Evolutionary conservation across 305 asterid genomes (phyloP).

Genomic region (Fraxinus paxiana): DNA sequence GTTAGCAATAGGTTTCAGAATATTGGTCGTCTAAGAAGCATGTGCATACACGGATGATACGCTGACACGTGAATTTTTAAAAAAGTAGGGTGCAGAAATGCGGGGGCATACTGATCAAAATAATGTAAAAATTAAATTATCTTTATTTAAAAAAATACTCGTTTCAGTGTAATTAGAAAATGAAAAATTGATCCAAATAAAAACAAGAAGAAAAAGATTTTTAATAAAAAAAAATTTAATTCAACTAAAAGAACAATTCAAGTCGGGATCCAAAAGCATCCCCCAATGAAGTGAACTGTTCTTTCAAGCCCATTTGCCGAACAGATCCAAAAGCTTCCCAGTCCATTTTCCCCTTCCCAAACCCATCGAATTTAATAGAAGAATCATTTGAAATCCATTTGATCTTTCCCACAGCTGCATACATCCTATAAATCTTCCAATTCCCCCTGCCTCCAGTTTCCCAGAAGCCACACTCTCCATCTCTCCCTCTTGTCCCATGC

Average conservation of each 20-base stretch:
- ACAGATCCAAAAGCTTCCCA: not conserved
- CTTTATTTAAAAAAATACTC: not conserved
- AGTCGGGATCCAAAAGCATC: not conserved
- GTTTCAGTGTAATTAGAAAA: not conserved
- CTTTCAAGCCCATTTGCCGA: not conserved
- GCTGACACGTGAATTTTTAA: not conserved
- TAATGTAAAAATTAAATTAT: not conserved
- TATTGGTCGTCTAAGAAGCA: not conserved
- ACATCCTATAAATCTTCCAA: not conserved
- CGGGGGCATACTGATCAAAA: not conserved
- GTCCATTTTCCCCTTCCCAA: not conserved
- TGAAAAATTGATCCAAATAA: not conserved
- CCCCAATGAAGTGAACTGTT: not conserved
- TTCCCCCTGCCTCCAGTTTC: not conserved
- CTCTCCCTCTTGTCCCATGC: not conserved
- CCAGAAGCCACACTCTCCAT: not conserved
- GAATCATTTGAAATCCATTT: not conserved
- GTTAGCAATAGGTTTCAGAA: constrained; percentile 12
- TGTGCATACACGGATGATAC: not conserved
- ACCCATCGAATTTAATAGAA: not conserved
- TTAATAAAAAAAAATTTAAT: not conserved
- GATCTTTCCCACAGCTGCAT: not conserved
- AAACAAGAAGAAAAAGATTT: not conserved
- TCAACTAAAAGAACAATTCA: not conserved
- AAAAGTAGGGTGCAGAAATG: not conserved